Percentiles rank a stretch among this genome's conserved stretches.
Conservation (phyloP, 257 asterid species). For the Solanum ahanhuiri region DNA sequence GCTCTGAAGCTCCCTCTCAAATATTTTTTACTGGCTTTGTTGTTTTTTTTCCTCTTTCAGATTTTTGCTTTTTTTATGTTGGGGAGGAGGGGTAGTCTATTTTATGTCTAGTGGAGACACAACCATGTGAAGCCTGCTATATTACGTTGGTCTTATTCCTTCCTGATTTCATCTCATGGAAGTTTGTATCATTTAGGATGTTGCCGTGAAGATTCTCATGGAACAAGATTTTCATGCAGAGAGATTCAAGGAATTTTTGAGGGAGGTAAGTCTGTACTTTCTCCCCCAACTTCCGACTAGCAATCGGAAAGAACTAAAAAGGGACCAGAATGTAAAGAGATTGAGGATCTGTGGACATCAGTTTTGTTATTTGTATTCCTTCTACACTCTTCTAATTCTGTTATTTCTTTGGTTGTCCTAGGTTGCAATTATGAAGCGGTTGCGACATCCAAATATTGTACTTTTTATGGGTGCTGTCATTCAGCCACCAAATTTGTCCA, state of each 20-base stretch:
- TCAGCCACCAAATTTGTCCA: slow-evolving; percentile 82
- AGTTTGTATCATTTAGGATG: slow-evolving; percentile 55
- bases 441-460: slow-evolving; percentile 96
- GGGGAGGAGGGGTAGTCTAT: not conserved
- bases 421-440: slow-evolving; percentile 90
- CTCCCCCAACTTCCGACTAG: not conserved
- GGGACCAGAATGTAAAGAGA: not conserved
- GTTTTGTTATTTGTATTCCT: not conserved
- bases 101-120: not conserved
- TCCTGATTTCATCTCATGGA: not conserved
- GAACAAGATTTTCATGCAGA: slow-evolving; percentile 82
- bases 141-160: not conserved
- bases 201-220: slow-evolving; percentile 97
- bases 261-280: slow-evolving; percentile 49
- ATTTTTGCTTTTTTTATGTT: not conserved
- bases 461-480: slow-evolving; percentile 99
- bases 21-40: not conserved
- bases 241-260: slow-evolving; percentile 60
- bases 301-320: not conserved
- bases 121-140: not conserved
- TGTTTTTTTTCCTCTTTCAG: not conserved
- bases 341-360: not conserved
- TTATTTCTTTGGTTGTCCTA: slow-evolving; percentile 22
- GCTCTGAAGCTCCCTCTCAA: not conserved
- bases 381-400: slow-evolving; percentile 5